Percentiles rank a stretch among this genome's conserved stretches.
These are phyloP conservation scores for Pichia insulana DNA, from an alignment of 805 yeast genomes.

Conservation along the genomic window DNA sequence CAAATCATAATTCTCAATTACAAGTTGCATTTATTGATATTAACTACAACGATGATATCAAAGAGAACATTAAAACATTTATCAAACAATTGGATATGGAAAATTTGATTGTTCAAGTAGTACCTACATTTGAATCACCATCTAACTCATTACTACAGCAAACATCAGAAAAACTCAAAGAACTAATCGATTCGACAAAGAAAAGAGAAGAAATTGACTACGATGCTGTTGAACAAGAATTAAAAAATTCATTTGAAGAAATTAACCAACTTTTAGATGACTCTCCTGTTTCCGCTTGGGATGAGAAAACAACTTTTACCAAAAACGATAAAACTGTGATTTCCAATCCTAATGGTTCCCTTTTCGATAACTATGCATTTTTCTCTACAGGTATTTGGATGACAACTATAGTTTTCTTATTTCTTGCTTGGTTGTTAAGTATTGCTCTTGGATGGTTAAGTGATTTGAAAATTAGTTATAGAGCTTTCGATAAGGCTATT, in stretches of 20 bases:
- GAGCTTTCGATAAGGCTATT: conserved; percentile 67
- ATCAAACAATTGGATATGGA: conserved; percentile 1
- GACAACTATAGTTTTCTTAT: conserved; percentile 55
- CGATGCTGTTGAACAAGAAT: conserved; percentile 21
- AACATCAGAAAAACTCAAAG: conserved; percentile 12
- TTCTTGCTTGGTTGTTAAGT: conserved; percentile 48
- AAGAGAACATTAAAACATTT: background rate
- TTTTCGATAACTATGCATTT: conserved; percentile 59
- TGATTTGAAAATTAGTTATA: conserved; percentile 67
- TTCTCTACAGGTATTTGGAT: conserved; percentile 79
- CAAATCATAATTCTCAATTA: too few species aligned
- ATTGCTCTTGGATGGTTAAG: conserved; percentile 66
- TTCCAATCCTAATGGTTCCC: conserved; percentile 24
- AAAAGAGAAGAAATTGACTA: conserved; percentile 19
- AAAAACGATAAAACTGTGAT: too few species aligned
- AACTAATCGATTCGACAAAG: conserved; percentile 11
- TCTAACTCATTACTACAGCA: conserved; percentile 14
- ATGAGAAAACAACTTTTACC: conserved; percentile 1
- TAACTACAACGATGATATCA: conserved; percentile 4
- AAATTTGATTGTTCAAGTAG: conserved; percentile 26
- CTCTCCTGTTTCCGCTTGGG: conserved; percentile 18
- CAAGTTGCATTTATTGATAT: conserved; percentile 6
- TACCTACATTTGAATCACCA: conserved; percentile 19
- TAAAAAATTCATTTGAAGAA: conserved; percentile 26
- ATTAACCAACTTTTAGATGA: conserved; percentile 22